Percentiles rank a stretch among this genome's conserved stretches.
Conservation (phyloP, 108 stramenopile genomes). For the Chaetoceros tenuissimus region DNA sequence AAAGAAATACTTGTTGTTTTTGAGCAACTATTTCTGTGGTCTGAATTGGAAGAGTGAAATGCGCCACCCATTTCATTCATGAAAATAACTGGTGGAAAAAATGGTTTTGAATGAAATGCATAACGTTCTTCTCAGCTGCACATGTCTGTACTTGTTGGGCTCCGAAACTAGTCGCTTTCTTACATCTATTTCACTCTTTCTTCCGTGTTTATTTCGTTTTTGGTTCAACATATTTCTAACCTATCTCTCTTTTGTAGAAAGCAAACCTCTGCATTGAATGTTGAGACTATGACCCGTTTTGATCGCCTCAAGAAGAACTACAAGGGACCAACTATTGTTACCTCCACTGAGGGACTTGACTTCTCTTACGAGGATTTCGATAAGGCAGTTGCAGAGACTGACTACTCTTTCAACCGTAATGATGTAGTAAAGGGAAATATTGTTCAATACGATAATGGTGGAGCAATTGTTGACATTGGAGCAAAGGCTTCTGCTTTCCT, state of each 20-base stretch:
- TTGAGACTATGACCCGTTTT: slow-evolving; percentile 47
- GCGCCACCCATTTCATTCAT: no score
- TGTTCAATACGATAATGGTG: slow-evolving; percentile 63
- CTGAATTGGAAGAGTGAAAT: no score
- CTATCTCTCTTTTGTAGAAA: background rate
- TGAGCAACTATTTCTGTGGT: slow-evolving; percentile 1
- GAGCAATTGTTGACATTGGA: slow-evolving; percentile 84
- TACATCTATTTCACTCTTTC: slow-evolving; percentile 2
- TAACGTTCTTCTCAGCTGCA: no score
- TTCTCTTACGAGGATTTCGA: slow-evolving; percentile 78
- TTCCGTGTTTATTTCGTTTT: background rate
- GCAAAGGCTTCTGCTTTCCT: slow-evolving; percentile 92
- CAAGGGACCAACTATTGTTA: slow-evolving; percentile 49
- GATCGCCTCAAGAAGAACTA: slow-evolving; percentile 68
- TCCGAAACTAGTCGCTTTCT: slow-evolving; percentile 24
- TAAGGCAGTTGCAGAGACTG: slow-evolving; percentile 58
- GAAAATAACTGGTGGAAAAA: no score
- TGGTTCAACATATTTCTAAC: background rate
- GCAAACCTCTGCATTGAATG: background rate
- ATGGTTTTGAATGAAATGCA: no score
- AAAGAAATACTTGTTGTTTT: slow-evolving; percentile 1
- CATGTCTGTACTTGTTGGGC: no score
- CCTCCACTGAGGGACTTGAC: slow-evolving; percentile 31
- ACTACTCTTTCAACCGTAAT: slow-evolving; percentile 78
- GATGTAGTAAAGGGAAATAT: slow-evolving; percentile 71